Percentiles rank a stretch among this genome's conserved stretches.
Conservation (phyloP, 208 protist species). For the Crithidia mellificae region DNA sequence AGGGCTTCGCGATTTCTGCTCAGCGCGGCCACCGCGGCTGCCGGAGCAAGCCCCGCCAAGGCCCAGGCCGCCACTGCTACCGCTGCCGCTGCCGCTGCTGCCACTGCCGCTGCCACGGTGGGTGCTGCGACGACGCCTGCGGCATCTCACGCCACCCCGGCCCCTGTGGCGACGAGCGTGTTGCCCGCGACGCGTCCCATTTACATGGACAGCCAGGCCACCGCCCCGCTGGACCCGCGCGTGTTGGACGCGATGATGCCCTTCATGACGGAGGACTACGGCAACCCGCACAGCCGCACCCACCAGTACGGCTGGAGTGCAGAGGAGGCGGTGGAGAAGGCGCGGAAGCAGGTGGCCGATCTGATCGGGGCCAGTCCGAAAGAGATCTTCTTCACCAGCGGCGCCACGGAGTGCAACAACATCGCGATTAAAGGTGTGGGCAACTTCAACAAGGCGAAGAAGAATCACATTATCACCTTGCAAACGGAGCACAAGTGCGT, state of each 20-base stretch:
- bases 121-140: neutral
- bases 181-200: slow-evolving; percentile 54
- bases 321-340: slow-evolving; percentile 94
- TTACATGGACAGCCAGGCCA: slow-evolving; percentile 97
- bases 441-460: slow-evolving; percentile 96
- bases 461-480: slow-evolving; percentile 98
- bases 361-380: slow-evolving; percentile 96
- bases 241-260: slow-evolving; percentile 99
- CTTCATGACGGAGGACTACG: slow-evolving; percentile 96
- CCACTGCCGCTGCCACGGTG: neutral
- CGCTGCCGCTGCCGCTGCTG: neutral
- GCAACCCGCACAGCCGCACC: slow-evolving; percentile 98
- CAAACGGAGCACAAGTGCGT: slow-evolving; percentile 99
- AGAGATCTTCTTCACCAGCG: slow-evolving; percentile 99
- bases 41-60: neutral
- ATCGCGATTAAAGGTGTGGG: slow-evolving; percentile 98
- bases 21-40: slow-evolving; percentile 9
- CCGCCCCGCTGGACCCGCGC: slow-evolving; percentile 96
- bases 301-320: slow-evolving; percentile 98
- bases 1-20: slow-evolving; percentile 38
- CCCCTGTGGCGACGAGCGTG: slow-evolving; percentile 6
- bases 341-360: slow-evolving; percentile 87
- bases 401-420: slow-evolving; percentile 99
- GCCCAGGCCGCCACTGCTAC: slow-evolving; percentile 1
- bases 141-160: no score